Base-by-base conservation (phyloP, 345 rosid species). In the Rhizophora apiculata region DNA sequence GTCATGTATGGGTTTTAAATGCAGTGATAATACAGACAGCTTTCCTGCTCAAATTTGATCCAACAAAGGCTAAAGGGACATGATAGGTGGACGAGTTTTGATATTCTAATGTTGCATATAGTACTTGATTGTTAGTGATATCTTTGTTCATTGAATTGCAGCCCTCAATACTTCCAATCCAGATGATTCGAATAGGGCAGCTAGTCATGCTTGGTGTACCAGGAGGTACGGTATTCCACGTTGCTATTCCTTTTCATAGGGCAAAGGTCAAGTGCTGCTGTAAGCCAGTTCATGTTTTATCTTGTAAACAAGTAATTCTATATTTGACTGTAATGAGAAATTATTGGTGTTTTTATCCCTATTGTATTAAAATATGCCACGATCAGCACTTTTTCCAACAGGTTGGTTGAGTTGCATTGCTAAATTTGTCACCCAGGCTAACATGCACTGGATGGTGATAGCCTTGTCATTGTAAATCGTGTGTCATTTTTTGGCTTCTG, bases 131-230 rank as follows among this genome's bases (percentile, higher is more conserved):
- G 2, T 56, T 60, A 39, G 19, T n/a, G 66, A 21, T 60, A 52
- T 69, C 37, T 37, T 69, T 73, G 13, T 68, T 77, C 15, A 22
- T 82, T 58, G 57, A 74, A 68, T 75, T 81, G 79, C 97, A 96
- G 97, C 98, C 99, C 66, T 84, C 99, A 68, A 78, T 95, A 72
- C 97, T 95, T 88, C 97, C 98, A 26, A 60, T 95, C 76, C 98
- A 95, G 79, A 85, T 95, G 67, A 76, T 95, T 71, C 89, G 86
- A 58, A 74, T 95, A n/a, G 99, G 98, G 64, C 90, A 92, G 82
- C 87, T 95, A 68, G 86, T 90, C 80, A 87, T 95, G 84, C 98
- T 95, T 66, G 70, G 86, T 51, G 99, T 89, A 74, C 99, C 99
- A 72, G 93, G 89, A 90, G 99, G 98, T 92, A 92, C 8, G 21